These are phyloP conservation scores for Fusarium odoratissimum DNA, from an alignment of 2,329 filamentous ascomycete species.

Conservation along the genomic window DNA sequence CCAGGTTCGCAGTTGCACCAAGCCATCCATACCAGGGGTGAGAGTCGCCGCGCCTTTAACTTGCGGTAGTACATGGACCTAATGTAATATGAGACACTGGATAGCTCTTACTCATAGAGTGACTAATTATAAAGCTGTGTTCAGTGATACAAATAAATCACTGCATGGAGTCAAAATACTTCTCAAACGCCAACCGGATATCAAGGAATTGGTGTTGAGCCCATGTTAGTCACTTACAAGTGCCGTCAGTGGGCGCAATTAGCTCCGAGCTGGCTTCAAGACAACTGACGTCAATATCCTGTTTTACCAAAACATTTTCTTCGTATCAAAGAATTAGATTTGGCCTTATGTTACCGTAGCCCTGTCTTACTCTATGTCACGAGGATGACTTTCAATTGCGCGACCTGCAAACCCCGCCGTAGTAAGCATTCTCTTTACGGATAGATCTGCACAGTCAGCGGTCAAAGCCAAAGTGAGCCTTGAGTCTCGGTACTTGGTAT, in stretches of 20 bases:
- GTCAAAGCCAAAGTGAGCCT: background rate
- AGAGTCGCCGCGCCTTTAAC: background rate
- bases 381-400: background rate
- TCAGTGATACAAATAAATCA: background rate
- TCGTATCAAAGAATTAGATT: background rate
- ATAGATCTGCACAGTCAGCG: constrained; percentile 8
- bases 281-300: constrained; percentile 17
- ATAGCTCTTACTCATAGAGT: background rate
- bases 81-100: background rate
- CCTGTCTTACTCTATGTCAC: background rate
- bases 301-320: background rate
- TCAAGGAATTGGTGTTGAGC: background rate
- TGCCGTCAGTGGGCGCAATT: background rate
- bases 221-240: background rate
- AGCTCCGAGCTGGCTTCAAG: background rate
- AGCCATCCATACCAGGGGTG: background rate
- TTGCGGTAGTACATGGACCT: background rate
- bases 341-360: background rate
- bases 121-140: background rate
- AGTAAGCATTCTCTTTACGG: constrained; percentile 9
- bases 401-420: background rate
- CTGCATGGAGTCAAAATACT: background rate
- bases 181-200: background rate
- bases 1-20: background rate
- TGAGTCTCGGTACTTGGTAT: background rate